phyloP scores from a whole-genome alignment of 352 stramenopile genomes.

The Phytophthora rubi region DNA sequence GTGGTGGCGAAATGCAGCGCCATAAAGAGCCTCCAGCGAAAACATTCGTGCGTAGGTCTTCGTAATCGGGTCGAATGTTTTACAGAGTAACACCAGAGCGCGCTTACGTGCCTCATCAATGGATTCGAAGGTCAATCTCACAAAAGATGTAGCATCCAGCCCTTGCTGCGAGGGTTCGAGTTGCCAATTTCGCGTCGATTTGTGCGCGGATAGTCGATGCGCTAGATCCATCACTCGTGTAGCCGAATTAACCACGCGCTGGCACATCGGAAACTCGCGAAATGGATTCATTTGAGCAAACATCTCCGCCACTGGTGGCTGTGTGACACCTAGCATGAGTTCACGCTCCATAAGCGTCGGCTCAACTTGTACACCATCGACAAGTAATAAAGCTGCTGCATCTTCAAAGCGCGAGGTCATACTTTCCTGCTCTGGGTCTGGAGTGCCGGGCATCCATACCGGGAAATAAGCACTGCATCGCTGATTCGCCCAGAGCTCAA shows the following conservation, averaged over 20 bases:
- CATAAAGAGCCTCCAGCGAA: constrained; percentile 63
- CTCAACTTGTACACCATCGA: constrained; percentile 61
- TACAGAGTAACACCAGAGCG: constrained; percentile 69
- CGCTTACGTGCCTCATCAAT: constrained; percentile 71
- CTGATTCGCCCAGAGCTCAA: constrained; percentile 50
- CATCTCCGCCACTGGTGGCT: constrained; percentile 28
- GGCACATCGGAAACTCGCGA: constrained; percentile 43
- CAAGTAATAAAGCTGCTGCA: constrained; percentile 55
- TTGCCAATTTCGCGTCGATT: constrained; percentile 36
- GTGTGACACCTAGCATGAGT: constrained; percentile 45
- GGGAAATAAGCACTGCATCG: constrained; percentile 64
- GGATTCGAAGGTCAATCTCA: constrained; percentile 77
- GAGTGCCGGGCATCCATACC: constrained; percentile 63
- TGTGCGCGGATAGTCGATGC: constrained; percentile 38
- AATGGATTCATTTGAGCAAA: constrained; percentile 51
- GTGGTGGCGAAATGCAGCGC: constrained; percentile 58
- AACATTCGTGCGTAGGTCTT: constrained; percentile 67
- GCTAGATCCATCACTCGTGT: constrained; percentile 55
- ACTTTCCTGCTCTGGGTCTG: constrained; percentile 60
- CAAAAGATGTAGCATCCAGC: constrained; percentile 56
- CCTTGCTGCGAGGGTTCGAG: constrained; percentile 29
- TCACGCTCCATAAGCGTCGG: constrained; percentile 69
- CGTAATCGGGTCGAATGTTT: constrained; percentile 76
- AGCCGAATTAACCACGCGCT: constrained; percentile 43
- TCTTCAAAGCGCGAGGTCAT: constrained; percentile 67